Evolutionary conservation across 305 asterid species (phyloP).

Genomic region (Ilex paraguariensis): DNA sequence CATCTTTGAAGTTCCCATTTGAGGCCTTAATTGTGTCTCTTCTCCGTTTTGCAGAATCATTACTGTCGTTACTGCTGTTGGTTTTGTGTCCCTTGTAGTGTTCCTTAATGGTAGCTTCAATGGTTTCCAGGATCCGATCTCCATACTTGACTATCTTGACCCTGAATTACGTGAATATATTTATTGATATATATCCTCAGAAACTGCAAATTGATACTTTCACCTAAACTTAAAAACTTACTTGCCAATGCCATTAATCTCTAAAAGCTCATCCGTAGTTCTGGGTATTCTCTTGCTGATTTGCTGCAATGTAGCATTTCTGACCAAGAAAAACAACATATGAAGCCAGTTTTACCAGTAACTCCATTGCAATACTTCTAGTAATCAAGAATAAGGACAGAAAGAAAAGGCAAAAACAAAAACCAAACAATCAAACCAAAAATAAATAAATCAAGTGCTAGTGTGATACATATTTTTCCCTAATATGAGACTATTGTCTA

Average conservation of each 20-base stretch:
- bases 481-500: no score
- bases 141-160: constrained; percentile 71
- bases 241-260: constrained; percentile 87
- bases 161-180: constrained; percentile 34
- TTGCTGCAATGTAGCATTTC: constrained; percentile 53
- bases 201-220: constrained; percentile 9
- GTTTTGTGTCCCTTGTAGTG: constrained; percentile 39
- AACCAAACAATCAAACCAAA: constrained; percentile 1
- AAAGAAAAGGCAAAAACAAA: constrained; percentile 7
- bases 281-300: constrained; percentile 66
- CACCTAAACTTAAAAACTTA: constrained; percentile 34
- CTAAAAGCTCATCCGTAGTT: constrained; percentile 69
- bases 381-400: not conserved
- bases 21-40: constrained; percentile 26
- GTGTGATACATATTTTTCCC: no score
- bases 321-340: constrained; percentile 19
- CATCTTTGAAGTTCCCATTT: constrained; percentile 24
- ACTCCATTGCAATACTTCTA: constrained; percentile 1
- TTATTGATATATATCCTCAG: constrained; percentile 9
- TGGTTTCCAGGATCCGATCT: constrained; percentile 66
- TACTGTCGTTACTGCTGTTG: constrained; percentile 62
- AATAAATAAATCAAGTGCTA: not conserved
- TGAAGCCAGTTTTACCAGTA: constrained; percentile 14
- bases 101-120: constrained; percentile 67
- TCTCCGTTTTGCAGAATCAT: constrained; percentile 61